Percentiles rank a stretch among this genome's conserved stretches.
Evolutionary conservation across 352 stramenopile species (phyloP).

Genomic region (Phytophthora nicotianae): DNA sequence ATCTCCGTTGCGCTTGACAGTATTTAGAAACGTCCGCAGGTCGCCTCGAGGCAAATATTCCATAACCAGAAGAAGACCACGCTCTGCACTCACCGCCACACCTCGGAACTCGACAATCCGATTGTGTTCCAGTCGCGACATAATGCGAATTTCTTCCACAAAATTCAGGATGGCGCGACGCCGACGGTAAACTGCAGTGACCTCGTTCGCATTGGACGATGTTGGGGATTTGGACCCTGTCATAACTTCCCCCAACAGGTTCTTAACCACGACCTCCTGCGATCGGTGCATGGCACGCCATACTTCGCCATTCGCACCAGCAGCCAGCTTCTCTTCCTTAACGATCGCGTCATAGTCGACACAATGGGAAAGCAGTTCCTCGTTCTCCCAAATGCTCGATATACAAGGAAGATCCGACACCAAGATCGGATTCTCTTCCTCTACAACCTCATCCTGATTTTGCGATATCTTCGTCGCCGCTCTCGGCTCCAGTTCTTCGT

Average conservation of each 20-base stretch:
- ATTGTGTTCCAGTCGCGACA: slow-evolving; percentile 50
- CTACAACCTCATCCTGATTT: slow-evolving; percentile 4
- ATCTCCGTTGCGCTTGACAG: slow-evolving; percentile 31
- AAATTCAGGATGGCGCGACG: slow-evolving; percentile 48
- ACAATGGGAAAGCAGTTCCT: slow-evolving; percentile 57
- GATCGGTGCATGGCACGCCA: slow-evolving; percentile 51
- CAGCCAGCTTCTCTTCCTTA: slow-evolving; percentile 38
- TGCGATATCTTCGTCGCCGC: slow-evolving; percentile 14
- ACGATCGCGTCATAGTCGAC: slow-evolving; percentile 48
- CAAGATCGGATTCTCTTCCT: background rate
- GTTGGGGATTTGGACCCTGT: slow-evolving; percentile 2
- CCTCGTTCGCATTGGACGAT: slow-evolving; percentile 13
- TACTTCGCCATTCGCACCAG: slow-evolving; percentile 46
- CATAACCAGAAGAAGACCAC: slow-evolving; percentile 48
- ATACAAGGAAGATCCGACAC: slow-evolving; percentile 18
- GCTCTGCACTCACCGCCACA: slow-evolving; percentile 49
- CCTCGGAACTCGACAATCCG: slow-evolving; percentile 59
- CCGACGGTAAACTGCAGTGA: slow-evolving; percentile 6
- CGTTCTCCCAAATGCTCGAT: slow-evolving; percentile 58
- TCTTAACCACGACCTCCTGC: slow-evolving; percentile 50
- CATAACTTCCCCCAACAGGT: slow-evolving; percentile 32
- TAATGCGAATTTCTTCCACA: slow-evolving; percentile 53
- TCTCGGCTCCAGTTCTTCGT: slow-evolving; percentile 12
- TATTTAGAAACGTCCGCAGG: slow-evolving; percentile 43
- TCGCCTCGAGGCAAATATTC: slow-evolving; percentile 67